Conservation (phyloP, 441 rosid genomes). For the Iberis amara region DNA sequence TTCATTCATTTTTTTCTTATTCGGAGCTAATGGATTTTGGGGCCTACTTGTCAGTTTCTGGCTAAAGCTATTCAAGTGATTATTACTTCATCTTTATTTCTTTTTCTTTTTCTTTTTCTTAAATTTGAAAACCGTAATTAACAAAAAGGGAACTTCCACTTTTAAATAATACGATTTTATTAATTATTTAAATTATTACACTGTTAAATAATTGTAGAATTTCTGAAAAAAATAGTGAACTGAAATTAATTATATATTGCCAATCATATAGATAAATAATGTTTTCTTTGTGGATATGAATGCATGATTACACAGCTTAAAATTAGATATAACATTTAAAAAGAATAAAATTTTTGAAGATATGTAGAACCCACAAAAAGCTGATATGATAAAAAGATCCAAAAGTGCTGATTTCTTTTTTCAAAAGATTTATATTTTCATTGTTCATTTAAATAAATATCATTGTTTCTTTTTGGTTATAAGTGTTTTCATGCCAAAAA, state of each 20-base stretch:
- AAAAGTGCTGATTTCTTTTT: constrained; percentile 15
- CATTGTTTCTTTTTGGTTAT: constrained; percentile 23
- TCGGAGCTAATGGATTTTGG: constrained; percentile 30
- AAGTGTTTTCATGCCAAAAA: constrained; percentile 17
- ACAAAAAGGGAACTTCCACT: too few species aligned
- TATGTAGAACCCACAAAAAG: constrained; percentile 33
- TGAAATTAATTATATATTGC: too few species aligned
- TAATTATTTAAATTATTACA: too few species aligned
- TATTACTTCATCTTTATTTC: too few species aligned
- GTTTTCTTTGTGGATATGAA: too few species aligned
- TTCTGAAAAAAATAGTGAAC: too few species aligned
- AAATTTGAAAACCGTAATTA: too few species aligned
- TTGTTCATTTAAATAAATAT: constrained; percentile 20
- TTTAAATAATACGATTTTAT: too few species aligned
- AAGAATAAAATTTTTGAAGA: constrained; percentile 9
- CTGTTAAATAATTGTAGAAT: too few species aligned
- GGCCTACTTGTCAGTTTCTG: constrained; percentile 30
- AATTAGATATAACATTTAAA: constrained; percentile 6
- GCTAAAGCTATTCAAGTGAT: constrained; percentile 22
- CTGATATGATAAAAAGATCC: constrained; percentile 24
- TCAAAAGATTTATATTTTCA: background rate
- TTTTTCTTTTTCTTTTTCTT: too few species aligned
- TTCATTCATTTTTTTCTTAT: background rate
- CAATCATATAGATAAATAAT: too few species aligned
- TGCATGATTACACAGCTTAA: too few species aligned